Base-by-base conservation (phyloP, 768 basidiomycete species). In the Dentipellis sp. region DNA sequence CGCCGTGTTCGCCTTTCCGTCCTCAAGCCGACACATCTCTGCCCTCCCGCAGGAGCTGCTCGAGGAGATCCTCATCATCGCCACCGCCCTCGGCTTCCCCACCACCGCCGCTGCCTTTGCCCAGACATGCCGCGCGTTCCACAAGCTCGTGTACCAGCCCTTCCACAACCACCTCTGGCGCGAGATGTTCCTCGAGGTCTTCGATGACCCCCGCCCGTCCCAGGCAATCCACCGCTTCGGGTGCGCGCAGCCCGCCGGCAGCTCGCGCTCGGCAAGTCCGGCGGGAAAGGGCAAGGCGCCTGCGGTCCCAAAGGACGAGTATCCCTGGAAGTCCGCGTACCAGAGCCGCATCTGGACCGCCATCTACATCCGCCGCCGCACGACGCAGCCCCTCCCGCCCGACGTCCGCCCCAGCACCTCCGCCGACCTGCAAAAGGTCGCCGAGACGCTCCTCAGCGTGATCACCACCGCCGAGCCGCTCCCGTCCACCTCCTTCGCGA, bases 101-200 rank as follows among this genome's bases (percentile, higher is more conserved):
- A 50, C 56, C 11, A 59, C 68, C 29, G 61, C 70, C 39, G 54
- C 74, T 10, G 58, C 67, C 11, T 62, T 73, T 47, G 59, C 71
- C 12, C 68, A 66, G 61, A 70, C 74, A 23, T 74, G 69, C 58
- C 62, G 61, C 11, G 38, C 59, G 10, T 60, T 69, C 53, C 60
- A 56, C 37, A 47, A 58, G 10, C 65, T 73, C 39, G 65, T 74
- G 10, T 70, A 74, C 59, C 56, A 63, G 22, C 55, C 66, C 11
- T 17, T 53, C 1, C 69, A 71, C 56, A 57, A 62, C 10, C 69
- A 74, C 57, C 65, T 75, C 12, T 75, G 74, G 74, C 66, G 71
- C 12, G 59, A 65, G 34, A 59, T 74, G 58, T 75, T 73, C 67
- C 67, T 74, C 38, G 46, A 58, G 14, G 49, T 60, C 9, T 74